Evolutionary conservation across 2,329 filamentous ascomycete genomes (phyloP), one percentile per base, ranked within the genome.

Genomic region (Aspergillus brasiliensis): DNA sequence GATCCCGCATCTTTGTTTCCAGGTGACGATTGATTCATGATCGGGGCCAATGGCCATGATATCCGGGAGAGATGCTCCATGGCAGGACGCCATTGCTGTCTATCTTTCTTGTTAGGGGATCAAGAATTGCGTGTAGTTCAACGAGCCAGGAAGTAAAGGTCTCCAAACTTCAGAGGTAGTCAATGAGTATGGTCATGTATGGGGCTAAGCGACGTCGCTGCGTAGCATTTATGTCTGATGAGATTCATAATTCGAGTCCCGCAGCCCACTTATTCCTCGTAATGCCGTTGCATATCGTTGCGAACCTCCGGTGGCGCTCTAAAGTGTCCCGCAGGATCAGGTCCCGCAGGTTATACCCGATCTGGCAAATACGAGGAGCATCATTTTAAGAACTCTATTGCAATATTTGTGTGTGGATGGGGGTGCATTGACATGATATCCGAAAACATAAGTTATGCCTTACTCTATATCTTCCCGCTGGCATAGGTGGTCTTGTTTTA

Each of bases 1-100:
- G 67, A 84, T 82, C 6, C 59, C 60, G 42, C 57, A 63, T 58
- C 61, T 51, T 23, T 68, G 21, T 49, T 61, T 64, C 69, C 70
- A 72, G 48, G 53, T 44, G 2, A 23, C 42, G 2, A 67, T 8
- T 28, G 21, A 54, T 56, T 69, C 67, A 8, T 49, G 59, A 13
- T 67, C 63, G n/a, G 52, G 42, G 3, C 65, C 62, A 10, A 67
- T 58, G 3, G 67, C 66, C 15, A 65, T 48, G 15, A 62, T 46
- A 28, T 70, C 62, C 1, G 60, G 54, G 27, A 68, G 38, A 1
- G 63, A 68, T 6, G 62, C 58, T 7, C 64, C 66, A 13, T 62
- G 57, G 19, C 60, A 25, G 38, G 38, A 42, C 6, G 38, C 38
- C 38, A 42, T 42, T 42, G 38, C 11, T 13, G 19, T 13, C 38